Percentiles rank a stretch among this genome's conserved stretches.
These are phyloP conservation scores for Monilinia aucupariae DNA, from an alignment of 2,329 filamentous ascomycete genomes.

Conservation along the genomic window DNA sequence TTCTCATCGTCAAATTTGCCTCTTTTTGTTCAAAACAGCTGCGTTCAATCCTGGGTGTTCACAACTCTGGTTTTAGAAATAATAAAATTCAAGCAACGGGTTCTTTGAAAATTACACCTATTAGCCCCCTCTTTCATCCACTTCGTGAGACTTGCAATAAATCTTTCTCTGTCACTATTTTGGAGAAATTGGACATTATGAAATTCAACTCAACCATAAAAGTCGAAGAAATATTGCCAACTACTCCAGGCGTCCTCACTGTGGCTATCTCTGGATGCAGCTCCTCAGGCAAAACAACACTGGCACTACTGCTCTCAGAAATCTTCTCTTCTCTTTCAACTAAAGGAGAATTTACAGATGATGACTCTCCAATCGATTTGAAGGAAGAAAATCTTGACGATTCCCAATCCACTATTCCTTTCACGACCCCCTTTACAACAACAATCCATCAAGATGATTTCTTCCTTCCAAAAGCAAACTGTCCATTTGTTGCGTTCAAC, in stretches of 20 bases:
- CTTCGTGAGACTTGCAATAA: not conserved
- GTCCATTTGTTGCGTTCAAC: slow-evolving; percentile 15
- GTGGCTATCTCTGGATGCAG: slow-evolving; percentile 7
- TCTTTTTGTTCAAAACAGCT: not conserved
- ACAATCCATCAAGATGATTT: slow-evolving; percentile 27
- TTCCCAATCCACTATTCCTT: not conserved
- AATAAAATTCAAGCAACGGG: not conserved
- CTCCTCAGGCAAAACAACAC: slow-evolving; percentile 12
- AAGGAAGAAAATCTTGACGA: too few relatives aligned
- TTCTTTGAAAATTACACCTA: not conserved
- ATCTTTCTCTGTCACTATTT: not conserved
- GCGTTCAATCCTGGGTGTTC: not conserved
- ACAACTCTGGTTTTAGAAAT: not conserved
- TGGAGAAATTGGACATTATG: not conserved
- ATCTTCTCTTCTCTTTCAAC: not conserved
- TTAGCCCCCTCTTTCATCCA: not conserved
- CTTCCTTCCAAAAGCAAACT: slow-evolving; percentile 21
- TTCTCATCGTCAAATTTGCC: not conserved
- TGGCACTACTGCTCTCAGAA: slow-evolving; percentile 5
- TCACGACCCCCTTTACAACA: not conserved
- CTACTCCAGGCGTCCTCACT: not conserved
- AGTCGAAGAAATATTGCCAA: not conserved
- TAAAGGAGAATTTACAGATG: not conserved
- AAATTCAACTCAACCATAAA: not conserved
- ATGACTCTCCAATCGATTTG: not conserved